Base-by-base conservation (phyloP, 495 filamentous ascomycete genomes). In the Halenospora varia region DNA sequence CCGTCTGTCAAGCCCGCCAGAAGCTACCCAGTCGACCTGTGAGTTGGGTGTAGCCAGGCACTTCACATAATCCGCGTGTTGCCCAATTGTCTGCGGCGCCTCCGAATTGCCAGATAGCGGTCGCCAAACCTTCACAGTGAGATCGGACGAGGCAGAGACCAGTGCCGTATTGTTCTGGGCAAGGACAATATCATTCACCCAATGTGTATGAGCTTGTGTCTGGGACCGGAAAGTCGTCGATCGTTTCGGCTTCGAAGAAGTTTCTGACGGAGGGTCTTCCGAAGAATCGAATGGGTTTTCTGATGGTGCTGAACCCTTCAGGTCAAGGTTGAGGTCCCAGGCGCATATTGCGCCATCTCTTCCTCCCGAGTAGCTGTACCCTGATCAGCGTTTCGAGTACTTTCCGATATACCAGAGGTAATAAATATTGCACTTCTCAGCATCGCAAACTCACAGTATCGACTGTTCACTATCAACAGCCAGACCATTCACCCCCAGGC, bases 141-240 rank as follows among this genome's bases (percentile, higher is more conserved):
- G 86, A 71, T 98, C 94, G 11, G 95, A 97, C 3, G 94, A 97
- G 19, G 91, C 93, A 10, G 95, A 96, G 8, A 97, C 88, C 10
- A 98, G 76, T 6, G 90, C 90, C 17, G 84, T 80, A 68, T 96
- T 89, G 49, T 86, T 83, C 63, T 92, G 81, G 24, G 88, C 86
- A 53, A 97, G 82, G n/a, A 86, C 83, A 57, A 98, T 89, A 65
- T 97, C 93, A 68, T 97, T 97, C 70, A 98, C 88, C 94, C 94
- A 97, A 71, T 97, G 93, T 24, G 92, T 97, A 69, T 98, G 94
- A 11, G 94, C 95, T 66, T 97, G 92, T n/a, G 92, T 89, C 71
- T 96, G 92, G 48, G 86, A 81, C 56, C 90, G 85, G 70, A 93
- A 93, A n/a, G 79, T 80, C 29, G 91, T 90, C 10, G 67, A 75